Evolutionary conservation across 306 rosid species (phyloP).

Genomic region (Macrotyloma uniflorum): DNA sequence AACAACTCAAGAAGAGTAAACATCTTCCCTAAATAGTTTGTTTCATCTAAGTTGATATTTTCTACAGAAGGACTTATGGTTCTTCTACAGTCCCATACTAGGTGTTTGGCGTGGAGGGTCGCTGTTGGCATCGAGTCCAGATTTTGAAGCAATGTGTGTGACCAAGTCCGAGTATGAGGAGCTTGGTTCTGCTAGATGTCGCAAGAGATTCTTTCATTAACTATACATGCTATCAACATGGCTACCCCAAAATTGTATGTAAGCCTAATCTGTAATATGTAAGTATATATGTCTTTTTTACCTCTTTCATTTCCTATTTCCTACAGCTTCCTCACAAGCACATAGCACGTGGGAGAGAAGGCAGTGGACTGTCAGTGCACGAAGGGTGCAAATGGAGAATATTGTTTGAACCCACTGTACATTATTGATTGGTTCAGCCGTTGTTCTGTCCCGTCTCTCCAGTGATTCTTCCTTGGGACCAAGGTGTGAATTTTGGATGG

Average conservation of each 20-base stretch:
- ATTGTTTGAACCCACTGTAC: background rate
- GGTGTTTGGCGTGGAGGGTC: conserved; percentile 99
- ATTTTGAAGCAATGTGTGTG: conserved; percentile 91
- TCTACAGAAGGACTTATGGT: conserved; percentile 6
- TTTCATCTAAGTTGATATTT: conserved; percentile 20
- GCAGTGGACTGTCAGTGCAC: background rate
- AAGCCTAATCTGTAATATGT: conserved; percentile 7
- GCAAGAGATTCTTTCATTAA: conserved; percentile 79
- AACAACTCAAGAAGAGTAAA: conserved; percentile 84
- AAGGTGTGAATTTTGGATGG: background rate
- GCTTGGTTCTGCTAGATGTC: conserved; percentile 96
- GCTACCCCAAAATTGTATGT: conserved; percentile 19
- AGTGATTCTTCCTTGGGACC: conserved; percentile 4
- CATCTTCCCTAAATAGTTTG: conserved; percentile 15
- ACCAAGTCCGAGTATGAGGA: conserved; percentile 97
- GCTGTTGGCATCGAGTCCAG: conserved; percentile 85
- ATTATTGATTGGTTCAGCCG: conserved; percentile 11
- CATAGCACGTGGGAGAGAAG: conserved; percentile 2
- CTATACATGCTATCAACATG: conserved; percentile 27
- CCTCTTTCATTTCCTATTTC: conserved; percentile 2
- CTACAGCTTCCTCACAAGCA: conserved; percentile 29
- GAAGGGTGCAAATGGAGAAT: conserved; percentile 12
- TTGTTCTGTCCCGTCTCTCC: background rate
- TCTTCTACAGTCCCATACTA: conserved; percentile 67
- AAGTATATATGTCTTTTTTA: background rate